phyloP scores from a whole-genome alignment of 164 flowering plant species.

The Magnolia officinalis region DNA sequence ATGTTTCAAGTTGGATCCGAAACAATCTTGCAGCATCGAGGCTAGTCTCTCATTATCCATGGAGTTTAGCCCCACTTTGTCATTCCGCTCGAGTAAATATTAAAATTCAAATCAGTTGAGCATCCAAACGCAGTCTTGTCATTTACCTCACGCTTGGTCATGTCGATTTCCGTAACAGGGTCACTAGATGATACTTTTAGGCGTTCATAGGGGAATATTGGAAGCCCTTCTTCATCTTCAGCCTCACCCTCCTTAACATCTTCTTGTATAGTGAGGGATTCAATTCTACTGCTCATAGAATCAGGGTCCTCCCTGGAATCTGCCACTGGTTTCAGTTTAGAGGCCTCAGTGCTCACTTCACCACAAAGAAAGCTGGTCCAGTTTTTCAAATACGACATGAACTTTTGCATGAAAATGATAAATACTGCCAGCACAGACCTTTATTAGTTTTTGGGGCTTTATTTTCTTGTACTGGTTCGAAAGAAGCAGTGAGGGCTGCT shows the following conservation, averaged over 20 bases:
- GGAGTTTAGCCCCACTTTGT: no score
- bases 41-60: no score
- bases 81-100: no score
- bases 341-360: constrained; percentile 43
- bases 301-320: constrained; percentile 29
- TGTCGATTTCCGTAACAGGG: constrained; percentile 79
- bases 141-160: constrained; percentile 89
- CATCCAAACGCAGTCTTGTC: not conserved
- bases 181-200: constrained; percentile 56
- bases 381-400: not conserved
- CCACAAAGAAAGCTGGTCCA: not conserved
- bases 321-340: constrained; percentile 41
- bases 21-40: no score
- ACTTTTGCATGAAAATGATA: not conserved
- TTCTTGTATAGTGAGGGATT: constrained; percentile 65
- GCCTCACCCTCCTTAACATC: constrained; percentile 85
- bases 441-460: constrained; percentile 43
- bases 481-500: constrained; percentile 60
- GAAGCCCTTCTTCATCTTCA: constrained; percentile 86
- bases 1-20: not conserved
- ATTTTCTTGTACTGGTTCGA: constrained; percentile 40
- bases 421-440: constrained; percentile 37
- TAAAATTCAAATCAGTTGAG: not conserved
- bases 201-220: constrained; percentile 74
- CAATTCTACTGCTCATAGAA: constrained; percentile 51